Percentiles rank a stretch among this genome's conserved stretches.
Conservation (phyloP, 257 asterid species). For the Solanum arcanum region DNA sequence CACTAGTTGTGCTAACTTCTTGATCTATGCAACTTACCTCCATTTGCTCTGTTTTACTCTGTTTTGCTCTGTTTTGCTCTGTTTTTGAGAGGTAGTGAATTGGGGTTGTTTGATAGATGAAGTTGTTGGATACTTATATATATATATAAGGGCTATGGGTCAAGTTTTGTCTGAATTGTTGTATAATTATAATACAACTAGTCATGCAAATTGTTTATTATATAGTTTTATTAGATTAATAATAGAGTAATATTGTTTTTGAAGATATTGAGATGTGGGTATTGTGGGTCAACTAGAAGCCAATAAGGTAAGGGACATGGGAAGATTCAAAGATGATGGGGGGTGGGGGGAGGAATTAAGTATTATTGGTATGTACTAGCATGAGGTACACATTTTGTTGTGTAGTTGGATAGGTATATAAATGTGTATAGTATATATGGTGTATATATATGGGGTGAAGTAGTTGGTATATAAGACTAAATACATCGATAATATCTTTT, state of each 20-base stretch:
- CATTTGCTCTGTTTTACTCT: slow-evolving; percentile 14
- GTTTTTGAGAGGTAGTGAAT: not conserved
- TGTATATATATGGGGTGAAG: slow-evolving; percentile 15
- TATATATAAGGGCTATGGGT: not conserved
- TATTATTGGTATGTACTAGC: not conserved
- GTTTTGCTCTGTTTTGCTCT: not conserved
- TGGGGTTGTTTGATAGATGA: not conserved
- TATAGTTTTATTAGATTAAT: not conserved
- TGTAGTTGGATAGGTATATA: not conserved
- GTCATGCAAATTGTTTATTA: not conserved
- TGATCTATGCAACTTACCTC: slow-evolving; percentile 38
- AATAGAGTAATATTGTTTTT: not conserved
- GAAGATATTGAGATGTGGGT: slow-evolving; percentile 27
- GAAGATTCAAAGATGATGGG: slow-evolving; percentile 39
- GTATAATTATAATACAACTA: not conserved
- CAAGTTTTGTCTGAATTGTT: not conserved
- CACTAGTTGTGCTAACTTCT: slow-evolving; percentile 44
- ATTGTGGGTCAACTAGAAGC: slow-evolving; percentile 52
- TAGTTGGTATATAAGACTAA: not conserved
- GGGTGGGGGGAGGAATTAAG: not conserved
- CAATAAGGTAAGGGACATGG: slow-evolving; percentile 25
- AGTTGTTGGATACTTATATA: not conserved
- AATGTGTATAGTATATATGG: not conserved
- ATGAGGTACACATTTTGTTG: not conserved
- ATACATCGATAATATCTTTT: not conserved